Conservation (phyloP, 345 rosid genomes). For the Lepidium didymum region DNA sequence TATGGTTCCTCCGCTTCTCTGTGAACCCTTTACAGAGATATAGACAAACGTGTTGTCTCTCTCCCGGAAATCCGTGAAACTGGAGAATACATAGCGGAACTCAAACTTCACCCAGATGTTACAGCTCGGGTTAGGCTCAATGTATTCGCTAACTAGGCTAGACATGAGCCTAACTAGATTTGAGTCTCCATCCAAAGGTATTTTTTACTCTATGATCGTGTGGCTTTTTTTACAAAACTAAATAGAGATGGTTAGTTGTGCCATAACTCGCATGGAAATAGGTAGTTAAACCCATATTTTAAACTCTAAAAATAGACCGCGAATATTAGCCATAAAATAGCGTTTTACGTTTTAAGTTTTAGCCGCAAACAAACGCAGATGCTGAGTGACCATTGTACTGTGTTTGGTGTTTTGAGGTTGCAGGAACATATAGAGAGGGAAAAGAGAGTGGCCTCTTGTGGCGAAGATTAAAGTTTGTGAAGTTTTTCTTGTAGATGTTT, state of each 20-base stretch:
- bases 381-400: neutral
- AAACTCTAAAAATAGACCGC: neutral
- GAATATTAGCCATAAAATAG: neutral
- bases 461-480: constrained; percentile 1
- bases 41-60: constrained; percentile 68
- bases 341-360: neutral
- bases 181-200: neutral
- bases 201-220: neutral
- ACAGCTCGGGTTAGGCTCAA: constrained; percentile 71
- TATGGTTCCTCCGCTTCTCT: neutral
- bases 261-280: neutral
- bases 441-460: neutral
- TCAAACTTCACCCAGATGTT: constrained; percentile 94
- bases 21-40: constrained; percentile 48
- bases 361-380: neutral
- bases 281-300: neutral
- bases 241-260: neutral
- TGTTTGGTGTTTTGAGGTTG: constrained; percentile 8
- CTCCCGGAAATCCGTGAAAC: constrained; percentile 92
- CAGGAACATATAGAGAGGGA: constrained; percentile 11
- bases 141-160: constrained; percentile 50
- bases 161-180: no score
- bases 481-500: constrained; percentile 16
- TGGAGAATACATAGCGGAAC: constrained; percentile 84
- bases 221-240: neutral